phyloP scores from a whole-genome alignment of 75 land plant species.

The Pinus tabuliformis region DNA sequence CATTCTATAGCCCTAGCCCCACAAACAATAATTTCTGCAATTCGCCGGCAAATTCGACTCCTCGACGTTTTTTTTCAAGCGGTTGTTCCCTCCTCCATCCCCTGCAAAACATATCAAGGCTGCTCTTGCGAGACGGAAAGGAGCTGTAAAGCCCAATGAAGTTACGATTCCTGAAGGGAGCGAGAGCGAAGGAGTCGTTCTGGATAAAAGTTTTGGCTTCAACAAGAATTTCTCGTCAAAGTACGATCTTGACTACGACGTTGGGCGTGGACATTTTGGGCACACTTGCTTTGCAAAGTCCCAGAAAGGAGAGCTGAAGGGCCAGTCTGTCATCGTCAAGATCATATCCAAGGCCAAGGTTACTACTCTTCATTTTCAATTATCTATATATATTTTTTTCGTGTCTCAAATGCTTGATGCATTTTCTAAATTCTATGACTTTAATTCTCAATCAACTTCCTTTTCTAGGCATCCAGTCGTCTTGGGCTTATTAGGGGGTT shows the following conservation, averaged over 20 bases:
- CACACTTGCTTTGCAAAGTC: conserved; percentile 74
- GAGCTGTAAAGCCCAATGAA: conserved; percentile 75
- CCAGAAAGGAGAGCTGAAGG: conserved; percentile 78
- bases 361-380: not conserved
- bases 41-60: conserved; percentile 67
- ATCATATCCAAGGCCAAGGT: conserved; percentile 89
- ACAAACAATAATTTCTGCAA: conserved; percentile 39
- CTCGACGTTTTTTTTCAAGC: conserved; percentile 47
- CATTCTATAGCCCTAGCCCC: conserved; percentile 62
- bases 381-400: not conserved
- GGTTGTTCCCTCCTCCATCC: conserved; percentile 83
- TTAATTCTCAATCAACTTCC: not conserved
- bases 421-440: not conserved
- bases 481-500: not conserved
- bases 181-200: conserved; percentile 41
- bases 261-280: conserved; percentile 91
- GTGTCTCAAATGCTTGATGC: not conserved
- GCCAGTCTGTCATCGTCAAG: conserved; percentile 82
- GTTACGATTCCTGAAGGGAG: conserved; percentile 54
- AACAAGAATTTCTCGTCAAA: conserved; percentile 56
- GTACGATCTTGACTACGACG: conserved; percentile 89
- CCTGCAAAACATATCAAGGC: conserved; percentile 86
- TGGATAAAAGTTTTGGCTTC: conserved; percentile 83
- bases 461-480: not conserved
- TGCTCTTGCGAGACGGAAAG: conserved; percentile 60